These are phyloP conservation scores for Cladorrhinum sp. DNA, from an alignment of 2,329 filamentous ascomycete genomes.

Conservation along the genomic window DNA sequence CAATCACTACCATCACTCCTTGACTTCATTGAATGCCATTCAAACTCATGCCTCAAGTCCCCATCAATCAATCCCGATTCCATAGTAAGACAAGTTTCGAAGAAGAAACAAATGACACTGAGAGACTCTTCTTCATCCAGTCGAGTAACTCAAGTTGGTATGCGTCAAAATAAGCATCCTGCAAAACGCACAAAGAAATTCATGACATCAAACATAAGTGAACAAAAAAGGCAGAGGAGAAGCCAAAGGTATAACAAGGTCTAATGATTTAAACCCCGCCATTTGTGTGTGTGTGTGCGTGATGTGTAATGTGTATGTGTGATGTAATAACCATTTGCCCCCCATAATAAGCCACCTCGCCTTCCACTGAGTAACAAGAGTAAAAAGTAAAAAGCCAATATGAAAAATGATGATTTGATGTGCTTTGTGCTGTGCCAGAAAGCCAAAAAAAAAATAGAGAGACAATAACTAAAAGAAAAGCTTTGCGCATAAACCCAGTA, in stretches of 20 bases:
- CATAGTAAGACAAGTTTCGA: too few relatives aligned
- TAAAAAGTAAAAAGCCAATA: background rate
- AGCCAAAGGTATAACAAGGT: background rate
- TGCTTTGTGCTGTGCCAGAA: background rate
- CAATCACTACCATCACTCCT: background rate
- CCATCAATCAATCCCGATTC: background rate
- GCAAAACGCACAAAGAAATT: too few relatives aligned
- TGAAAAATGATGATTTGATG: background rate
- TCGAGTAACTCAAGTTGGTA: too few relatives aligned
- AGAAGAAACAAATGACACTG: too few relatives aligned
- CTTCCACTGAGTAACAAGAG: background rate
- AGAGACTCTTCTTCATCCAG: too few relatives aligned
- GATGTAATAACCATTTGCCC: background rate
- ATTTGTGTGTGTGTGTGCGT: background rate
- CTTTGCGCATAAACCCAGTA: conserved; percentile 3
- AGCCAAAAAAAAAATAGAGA: conserved; percentile 1
- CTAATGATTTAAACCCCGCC: background rate
- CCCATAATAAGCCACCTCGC: background rate
- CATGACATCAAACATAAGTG: too few relatives aligned
- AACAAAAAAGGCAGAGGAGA: too few relatives aligned
- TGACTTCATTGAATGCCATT: background rate
- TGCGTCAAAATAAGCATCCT: too few relatives aligned
- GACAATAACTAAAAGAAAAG: background rate
- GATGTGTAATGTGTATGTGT: background rate
- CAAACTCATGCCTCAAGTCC: too few relatives aligned